Conservation (phyloP, 768 basidiomycete species). For the Lactarius quietus region DNA sequence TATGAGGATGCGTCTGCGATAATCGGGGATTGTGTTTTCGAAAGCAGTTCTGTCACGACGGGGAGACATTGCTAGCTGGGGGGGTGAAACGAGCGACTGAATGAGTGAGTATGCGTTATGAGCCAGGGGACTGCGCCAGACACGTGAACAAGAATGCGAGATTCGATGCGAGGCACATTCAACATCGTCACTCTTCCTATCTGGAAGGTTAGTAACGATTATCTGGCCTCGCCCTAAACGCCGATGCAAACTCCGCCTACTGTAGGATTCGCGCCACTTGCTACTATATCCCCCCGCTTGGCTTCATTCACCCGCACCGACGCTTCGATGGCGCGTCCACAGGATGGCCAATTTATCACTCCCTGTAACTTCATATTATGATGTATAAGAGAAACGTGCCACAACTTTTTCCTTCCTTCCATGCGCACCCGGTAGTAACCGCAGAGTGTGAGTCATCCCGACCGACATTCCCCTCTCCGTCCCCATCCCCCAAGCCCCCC, state of each 20-base stretch:
- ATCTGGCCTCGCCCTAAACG: background rate
- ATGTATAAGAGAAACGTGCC: background rate
- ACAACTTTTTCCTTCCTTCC: constrained; percentile 3
- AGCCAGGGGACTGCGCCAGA: no score
- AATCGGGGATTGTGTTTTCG: constrained; percentile 24
- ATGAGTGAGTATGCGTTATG: background rate
- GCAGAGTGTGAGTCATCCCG: background rate
- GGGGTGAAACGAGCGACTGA: background rate
- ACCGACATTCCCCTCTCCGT: background rate
- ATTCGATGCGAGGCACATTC: background rate
- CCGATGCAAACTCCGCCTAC: background rate
- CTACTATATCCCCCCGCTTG: background rate
- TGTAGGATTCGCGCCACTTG: no score
- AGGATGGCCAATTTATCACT: background rate
- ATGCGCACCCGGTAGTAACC: background rate
- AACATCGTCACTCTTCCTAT: no score
- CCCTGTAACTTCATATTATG: background rate
- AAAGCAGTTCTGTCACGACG: constrained; percentile 16
- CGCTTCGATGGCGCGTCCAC: background rate
- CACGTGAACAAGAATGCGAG: background rate
- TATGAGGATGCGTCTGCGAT: constrained; percentile 25
- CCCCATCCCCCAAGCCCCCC: background rate
- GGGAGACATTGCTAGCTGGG: constrained; percentile 23
- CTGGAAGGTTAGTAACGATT: background rate
- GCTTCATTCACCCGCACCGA: background rate